Conservation (phyloP, 768 basidiomycete species). For the Lactarius indigo region DNA sequence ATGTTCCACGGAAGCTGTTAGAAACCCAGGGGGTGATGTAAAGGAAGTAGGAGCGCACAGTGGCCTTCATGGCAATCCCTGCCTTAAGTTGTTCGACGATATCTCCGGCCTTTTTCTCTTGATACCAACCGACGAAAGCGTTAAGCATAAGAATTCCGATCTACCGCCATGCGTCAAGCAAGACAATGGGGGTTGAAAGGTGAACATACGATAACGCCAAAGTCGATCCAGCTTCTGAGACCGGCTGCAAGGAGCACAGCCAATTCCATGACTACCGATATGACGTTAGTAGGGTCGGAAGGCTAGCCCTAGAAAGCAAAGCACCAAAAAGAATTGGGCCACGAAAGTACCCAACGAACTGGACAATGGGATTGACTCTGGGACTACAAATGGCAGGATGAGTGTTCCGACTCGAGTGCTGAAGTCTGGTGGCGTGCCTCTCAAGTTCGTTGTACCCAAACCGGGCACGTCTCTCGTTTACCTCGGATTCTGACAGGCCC, state of each 20-base stretch:
- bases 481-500: slow-evolving; percentile 37
- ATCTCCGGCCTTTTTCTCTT: slow-evolving; percentile 48
- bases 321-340: slow-evolving; percentile 39
- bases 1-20: background rate
- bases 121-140: slow-evolving; percentile 45
- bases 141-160: slow-evolving; percentile 42
- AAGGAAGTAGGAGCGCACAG: slow-evolving; percentile 21
- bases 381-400: slow-evolving; percentile 27
- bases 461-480: slow-evolving; percentile 33
- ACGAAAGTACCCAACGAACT: slow-evolving; percentile 44
- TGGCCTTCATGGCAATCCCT: slow-evolving; percentile 42
- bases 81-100: slow-evolving; percentile 48
- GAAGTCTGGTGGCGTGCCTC: slow-evolving; percentile 29
- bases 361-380: slow-evolving; percentile 41
- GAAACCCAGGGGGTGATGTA: background rate
- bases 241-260: slow-evolving; percentile 45
- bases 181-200: background rate
- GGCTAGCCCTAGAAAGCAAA: background rate
- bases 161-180: slow-evolving; percentile 20
- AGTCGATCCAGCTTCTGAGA: slow-evolving; percentile 46
- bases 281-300: background rate
- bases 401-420: background rate
- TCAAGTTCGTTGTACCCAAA: slow-evolving; percentile 44
- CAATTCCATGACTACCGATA: slow-evolving; percentile 41
- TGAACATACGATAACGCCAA: slow-evolving; percentile 43